phyloP scores from a whole-genome alignment of 2,329 filamentous ascomycete genomes.

The Hyphodiscus sp. region DNA sequence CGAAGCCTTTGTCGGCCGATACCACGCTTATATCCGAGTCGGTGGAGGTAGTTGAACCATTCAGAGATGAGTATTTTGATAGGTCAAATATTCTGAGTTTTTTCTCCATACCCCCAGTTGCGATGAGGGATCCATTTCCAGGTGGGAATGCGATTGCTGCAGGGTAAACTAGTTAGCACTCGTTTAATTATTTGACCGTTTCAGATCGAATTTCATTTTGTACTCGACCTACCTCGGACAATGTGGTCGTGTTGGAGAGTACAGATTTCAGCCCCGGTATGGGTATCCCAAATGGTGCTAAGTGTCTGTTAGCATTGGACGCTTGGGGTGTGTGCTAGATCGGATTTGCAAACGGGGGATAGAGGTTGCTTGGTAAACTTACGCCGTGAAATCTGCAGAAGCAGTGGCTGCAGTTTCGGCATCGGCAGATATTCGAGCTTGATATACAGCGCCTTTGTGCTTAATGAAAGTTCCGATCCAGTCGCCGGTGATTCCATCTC shows the following conservation, averaged over 20 bases:
- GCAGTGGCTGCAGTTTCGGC: constrained; percentile 85
- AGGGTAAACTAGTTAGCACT: no score
- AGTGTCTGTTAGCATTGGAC: no score
- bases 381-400: constrained; percentile 94
- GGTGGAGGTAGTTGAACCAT: constrained; percentile 15
- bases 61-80: constrained; percentile 38
- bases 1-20: constrained; percentile 62
- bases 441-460: constrained; percentile 97
- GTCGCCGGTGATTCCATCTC: constrained; percentile 90
- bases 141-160: constrained; percentile 74
- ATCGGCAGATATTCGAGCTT: constrained; percentile 83
- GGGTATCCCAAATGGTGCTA: constrained; percentile 95
- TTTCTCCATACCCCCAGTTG: constrained; percentile 93
- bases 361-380: constrained; percentile 31
- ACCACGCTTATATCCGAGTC: constrained; percentile 39
- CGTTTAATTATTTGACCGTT: no score
- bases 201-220: no score
- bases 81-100: constrained; percentile 93
- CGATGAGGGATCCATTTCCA: constrained; percentile 74
- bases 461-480: constrained; percentile 98
- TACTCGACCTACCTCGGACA: constrained; percentile 52
- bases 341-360: no score
- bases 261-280: constrained; percentile 81
- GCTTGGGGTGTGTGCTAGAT: no score
- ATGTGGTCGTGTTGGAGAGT: constrained; percentile 92